Base-by-base conservation (phyloP, 441 rosid species). In the Bruguiera hainesii region DNA sequence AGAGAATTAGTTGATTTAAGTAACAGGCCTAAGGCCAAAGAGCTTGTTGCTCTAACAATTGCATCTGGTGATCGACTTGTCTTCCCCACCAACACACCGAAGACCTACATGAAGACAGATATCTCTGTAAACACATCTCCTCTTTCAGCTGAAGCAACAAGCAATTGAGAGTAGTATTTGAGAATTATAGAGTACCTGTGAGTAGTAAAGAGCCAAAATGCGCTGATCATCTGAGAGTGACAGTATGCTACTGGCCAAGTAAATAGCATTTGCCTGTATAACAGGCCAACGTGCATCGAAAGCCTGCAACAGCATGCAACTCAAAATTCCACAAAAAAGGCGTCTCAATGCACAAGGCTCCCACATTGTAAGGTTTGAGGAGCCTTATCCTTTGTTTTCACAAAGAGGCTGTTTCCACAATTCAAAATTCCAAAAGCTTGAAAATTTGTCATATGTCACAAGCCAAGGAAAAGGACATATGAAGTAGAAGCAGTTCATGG, bases 231-330 rank as follows among this genome's bases (percentile, higher is more conserved):
- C 98, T 67, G 89, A 87, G 57, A 95, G 80, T 61, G 97, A 85
- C 53, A 95, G 81, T 63, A 92, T 73, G 85, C 93, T 85, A 83
- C 96, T 81, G 69, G 94, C 86, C 65, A 95, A 82, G 80, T 90
- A 86, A 66, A 95, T 82, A 26, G 99, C 98, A 81, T 95, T 91
- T 23, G 98, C 99, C 79, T 95, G 98, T 77, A 95, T 82, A 69
- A 86, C 78, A 18, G 99, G 89, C 98, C 96, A 92, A 19, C 93
- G 91, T n/a, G 99, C 96, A 72, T 95, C 98, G 69, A 90, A 89
- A 66, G 95, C 96, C 97, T 95, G 91, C 81, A 77, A 49, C 65
- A 69, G 67, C 65, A 42, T 61, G 65, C 68, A 59, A 64, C 33
- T 75, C 42, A 73, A 25, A 60, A 29, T 60, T 42, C 16, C 18